Percentiles rank a stretch among this genome's conserved stretches.
Evolutionary conservation across 169 alveolate species (phyloP).

Genomic region (Cryptosporidium viatorum): DNA sequence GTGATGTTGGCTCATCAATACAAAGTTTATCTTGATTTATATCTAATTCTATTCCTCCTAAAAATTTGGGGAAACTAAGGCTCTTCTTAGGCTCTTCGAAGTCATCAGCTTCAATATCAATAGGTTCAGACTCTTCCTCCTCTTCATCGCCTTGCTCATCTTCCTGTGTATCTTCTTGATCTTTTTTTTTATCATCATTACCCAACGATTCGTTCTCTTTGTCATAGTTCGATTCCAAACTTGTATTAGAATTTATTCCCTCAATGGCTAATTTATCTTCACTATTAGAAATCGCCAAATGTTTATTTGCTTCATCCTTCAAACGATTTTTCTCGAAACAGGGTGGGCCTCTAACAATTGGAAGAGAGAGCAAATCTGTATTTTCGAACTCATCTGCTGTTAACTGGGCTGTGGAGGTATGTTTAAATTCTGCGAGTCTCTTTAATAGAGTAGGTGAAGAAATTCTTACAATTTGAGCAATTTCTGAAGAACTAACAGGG

Average conservation of each 20-base stretch:
- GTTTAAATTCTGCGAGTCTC: constrained; percentile 94
- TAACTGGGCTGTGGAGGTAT: constrained; percentile 91
- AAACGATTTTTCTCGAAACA: constrained; percentile 81
- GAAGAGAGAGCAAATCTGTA: constrained; percentile 85
- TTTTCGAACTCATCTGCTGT: constrained; percentile 92
- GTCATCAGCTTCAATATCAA: constrained; percentile 2
- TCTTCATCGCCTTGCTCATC: constrained; percentile 77
- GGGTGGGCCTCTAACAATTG: constrained; percentile 86
- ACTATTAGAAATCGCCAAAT: constrained; percentile 73
- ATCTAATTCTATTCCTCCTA: constrained; percentile 74
- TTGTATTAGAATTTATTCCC: constrained; percentile 35
- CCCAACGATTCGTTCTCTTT: constrained; percentile 66
- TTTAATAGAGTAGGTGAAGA: constrained; percentile 95
- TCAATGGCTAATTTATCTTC: constrained; percentile 70
- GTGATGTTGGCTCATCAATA: constrained; percentile 79
- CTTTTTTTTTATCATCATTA: constrained; percentile 77
- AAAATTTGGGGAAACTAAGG: constrained; percentile 22
- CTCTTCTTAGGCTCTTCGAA: constrained; percentile 8
- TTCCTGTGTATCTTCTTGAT: constrained; percentile 26
- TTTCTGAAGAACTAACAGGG: constrained; percentile 87
- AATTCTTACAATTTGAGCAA: constrained; percentile 93
- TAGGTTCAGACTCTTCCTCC: constrained; percentile 77
- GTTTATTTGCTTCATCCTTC: constrained; percentile 60
- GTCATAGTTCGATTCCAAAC: constrained; percentile 37
- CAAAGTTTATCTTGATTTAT: constrained; percentile 79